phyloP scores from a whole-genome alignment of 495 filamentous ascomycete species.

The Antarctomyces pellizariae region DNA sequence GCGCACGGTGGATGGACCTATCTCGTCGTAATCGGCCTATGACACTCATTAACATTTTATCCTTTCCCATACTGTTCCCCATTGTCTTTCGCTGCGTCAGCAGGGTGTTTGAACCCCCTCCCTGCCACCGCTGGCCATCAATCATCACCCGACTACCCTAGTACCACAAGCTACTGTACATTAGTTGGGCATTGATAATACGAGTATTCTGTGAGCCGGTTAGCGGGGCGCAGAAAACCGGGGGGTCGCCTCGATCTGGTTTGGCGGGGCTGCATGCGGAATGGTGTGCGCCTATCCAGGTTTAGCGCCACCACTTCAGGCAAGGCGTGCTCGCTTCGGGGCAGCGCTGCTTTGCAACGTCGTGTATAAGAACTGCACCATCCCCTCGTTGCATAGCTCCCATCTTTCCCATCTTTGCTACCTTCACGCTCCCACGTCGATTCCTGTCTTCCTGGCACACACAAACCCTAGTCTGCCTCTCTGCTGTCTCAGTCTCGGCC shows the following conservation, averaged over 20 bases:
- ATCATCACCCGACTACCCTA: no score
- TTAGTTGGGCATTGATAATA: no score
- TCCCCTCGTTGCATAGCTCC: not conserved
- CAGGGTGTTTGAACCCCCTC: conserved; percentile 27
- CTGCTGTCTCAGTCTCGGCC: conserved; percentile 4
- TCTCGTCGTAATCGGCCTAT: conserved; percentile 1
- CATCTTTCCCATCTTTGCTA: conserved; percentile 3
- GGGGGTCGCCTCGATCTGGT: conserved; percentile 1
- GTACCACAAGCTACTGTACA: no score
- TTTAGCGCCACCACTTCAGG: conserved; percentile 3
- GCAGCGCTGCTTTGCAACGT: conserved; percentile 6
- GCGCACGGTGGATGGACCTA: conserved; percentile 83
- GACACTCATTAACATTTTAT: no score
- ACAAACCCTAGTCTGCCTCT: conserved; percentile 2
- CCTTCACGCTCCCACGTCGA: conserved; percentile 2
- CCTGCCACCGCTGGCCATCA: no score
- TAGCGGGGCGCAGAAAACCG: conserved; percentile 4
- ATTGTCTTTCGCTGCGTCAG: no score
- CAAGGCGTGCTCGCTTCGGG: conserved; percentile 7
- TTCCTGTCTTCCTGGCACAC: conserved; percentile 1
- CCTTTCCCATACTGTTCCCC: no score
- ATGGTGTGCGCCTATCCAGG: conserved; percentile 3
- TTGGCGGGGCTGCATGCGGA: conserved; percentile 3
- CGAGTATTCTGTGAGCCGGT: conserved; percentile 7
- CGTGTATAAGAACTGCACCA: conserved; percentile 1